These are phyloP conservation scores for Oidiodendron maius DNA, from an alignment of 495 filamentous ascomycete genomes.

Conservation along the genomic window DNA sequence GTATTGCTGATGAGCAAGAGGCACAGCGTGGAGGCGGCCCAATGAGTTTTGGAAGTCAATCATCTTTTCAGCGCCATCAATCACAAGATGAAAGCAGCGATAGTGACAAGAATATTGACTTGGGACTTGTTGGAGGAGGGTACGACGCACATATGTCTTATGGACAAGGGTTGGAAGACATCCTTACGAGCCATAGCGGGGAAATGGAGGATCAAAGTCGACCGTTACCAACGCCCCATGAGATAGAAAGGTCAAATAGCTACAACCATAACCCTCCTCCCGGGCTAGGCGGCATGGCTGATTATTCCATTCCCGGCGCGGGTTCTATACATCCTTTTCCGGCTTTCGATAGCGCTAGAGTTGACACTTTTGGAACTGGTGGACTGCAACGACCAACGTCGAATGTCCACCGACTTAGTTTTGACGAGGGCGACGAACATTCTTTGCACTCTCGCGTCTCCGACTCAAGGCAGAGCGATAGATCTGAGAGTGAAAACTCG, in stretches of 20 bases:
- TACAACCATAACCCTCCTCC: constrained; percentile 32
- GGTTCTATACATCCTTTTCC: constrained; percentile 57
- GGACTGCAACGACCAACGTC: constrained; percentile 58
- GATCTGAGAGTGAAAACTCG: constrained; percentile 44
- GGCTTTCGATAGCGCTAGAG: constrained; percentile 38
- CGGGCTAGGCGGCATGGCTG: constrained; percentile 22
- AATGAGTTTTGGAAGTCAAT: constrained; percentile 6
- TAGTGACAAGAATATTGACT: constrained; percentile 67
- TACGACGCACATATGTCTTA: constrained; percentile 70
- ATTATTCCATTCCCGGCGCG: constrained; percentile 38
- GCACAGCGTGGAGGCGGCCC: constrained; percentile 45
- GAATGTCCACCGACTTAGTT: constrained; percentile 67
- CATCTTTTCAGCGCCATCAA: constrained; percentile 19
- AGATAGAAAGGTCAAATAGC: constrained; percentile 28
- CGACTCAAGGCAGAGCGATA: constrained; percentile 20
- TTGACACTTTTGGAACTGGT: constrained; percentile 75
- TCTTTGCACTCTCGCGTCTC: constrained; percentile 29
- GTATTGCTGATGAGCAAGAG: constrained; percentile 80
- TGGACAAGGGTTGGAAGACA: constrained; percentile 44
- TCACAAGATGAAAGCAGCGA: constrained; percentile 49
- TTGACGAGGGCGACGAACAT: constrained; percentile 87
- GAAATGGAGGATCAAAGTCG: constrained; percentile 26
- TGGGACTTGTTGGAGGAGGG: constrained; percentile 67
- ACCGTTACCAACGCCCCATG: constrained; percentile 22
- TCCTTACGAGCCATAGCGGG: constrained; percentile 24